Conservation (phyloP, 78 protist species). For the Bigelowiella natans region DNA sequence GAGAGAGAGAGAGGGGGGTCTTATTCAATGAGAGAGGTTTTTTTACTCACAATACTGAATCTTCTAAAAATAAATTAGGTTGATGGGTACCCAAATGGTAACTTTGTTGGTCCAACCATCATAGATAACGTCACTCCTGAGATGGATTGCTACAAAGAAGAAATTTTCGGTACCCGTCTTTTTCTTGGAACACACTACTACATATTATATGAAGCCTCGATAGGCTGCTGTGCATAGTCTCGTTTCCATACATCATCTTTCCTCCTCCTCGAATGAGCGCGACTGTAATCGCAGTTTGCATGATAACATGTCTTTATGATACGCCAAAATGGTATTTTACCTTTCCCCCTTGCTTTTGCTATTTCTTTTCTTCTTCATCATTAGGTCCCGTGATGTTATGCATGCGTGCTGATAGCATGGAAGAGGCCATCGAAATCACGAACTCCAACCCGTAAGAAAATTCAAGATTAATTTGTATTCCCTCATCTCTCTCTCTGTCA, state of each 20-base stretch:
- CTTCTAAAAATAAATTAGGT: too few species aligned
- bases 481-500: neutral
- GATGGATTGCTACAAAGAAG: constrained; percentile 6
- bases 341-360: too few species aligned
- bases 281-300: too few species aligned
- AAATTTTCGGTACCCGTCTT: constrained; percentile 87
- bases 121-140: neutral
- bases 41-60: too few species aligned
- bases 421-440: constrained; percentile 84
- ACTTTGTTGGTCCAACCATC: constrained; percentile 26
- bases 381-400: too few species aligned
- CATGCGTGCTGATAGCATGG: constrained; percentile 61
- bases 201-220: neutral
- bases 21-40: too few species aligned
- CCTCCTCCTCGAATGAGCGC: too few species aligned
- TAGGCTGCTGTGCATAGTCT: neutral
- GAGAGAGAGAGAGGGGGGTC: too few species aligned
- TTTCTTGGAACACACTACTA: neutral
- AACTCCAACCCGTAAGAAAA: constrained; percentile 76
- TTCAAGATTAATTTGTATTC: neutral
- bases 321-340: too few species aligned
- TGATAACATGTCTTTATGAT: too few species aligned
- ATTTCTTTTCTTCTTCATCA: too few species aligned
- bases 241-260: neutral
- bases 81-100: constrained; percentile 13